These are phyloP conservation scores for Aquanectria penicillioides DNA, from an alignment of 2,329 filamentous ascomycete species.

Conservation along the genomic window DNA sequence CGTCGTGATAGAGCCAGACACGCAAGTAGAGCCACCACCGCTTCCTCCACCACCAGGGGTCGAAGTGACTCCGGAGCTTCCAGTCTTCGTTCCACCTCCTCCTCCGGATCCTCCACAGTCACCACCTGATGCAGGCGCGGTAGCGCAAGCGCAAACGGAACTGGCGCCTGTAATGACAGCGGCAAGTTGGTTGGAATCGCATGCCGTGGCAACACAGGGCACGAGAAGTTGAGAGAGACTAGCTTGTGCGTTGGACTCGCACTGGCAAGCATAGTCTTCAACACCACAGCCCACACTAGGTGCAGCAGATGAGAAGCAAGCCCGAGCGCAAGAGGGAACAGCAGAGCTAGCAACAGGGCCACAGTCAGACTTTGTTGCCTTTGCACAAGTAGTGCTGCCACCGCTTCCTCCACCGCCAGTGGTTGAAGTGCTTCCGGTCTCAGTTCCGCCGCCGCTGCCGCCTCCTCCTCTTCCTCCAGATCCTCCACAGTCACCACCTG, in stretches of 20 bases:
- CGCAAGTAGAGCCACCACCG: constrained; percentile 25
- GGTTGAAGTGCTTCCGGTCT: neutral
- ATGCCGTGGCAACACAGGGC: constrained; percentile 43
- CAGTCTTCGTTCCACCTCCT: neutral
- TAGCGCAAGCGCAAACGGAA: constrained; percentile 34
- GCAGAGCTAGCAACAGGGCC: constrained; percentile 39
- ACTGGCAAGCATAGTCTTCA: constrained; percentile 43
- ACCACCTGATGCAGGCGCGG: constrained; percentile 14
- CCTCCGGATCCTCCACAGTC: constrained; percentile 12
- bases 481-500: neutral
- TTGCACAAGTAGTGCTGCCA: constrained; percentile 17
- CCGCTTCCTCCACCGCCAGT: constrained; percentile 5
- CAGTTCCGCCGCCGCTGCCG: neutral
- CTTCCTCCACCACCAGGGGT: constrained; percentile 17
- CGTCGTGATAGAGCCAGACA: constrained; percentile 6
- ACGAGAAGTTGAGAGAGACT: constrained; percentile 37
- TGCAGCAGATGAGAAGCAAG: constrained; percentile 40
- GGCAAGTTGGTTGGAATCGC: constrained; percentile 33
- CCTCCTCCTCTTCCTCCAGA: neutral
- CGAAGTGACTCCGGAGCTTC: neutral
- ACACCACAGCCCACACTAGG: constrained; percentile 39
- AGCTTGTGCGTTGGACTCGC: constrained; percentile 34
- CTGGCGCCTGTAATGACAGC: constrained; percentile 42
- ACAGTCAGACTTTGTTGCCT: constrained; percentile 32
- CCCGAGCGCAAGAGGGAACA: constrained; percentile 40